Percentiles rank a stretch among this genome's conserved stretches.
These are phyloP conservation scores for Carpinus fangiana DNA, from an alignment of 306 rosid genomes.

Conservation along the genomic window DNA sequence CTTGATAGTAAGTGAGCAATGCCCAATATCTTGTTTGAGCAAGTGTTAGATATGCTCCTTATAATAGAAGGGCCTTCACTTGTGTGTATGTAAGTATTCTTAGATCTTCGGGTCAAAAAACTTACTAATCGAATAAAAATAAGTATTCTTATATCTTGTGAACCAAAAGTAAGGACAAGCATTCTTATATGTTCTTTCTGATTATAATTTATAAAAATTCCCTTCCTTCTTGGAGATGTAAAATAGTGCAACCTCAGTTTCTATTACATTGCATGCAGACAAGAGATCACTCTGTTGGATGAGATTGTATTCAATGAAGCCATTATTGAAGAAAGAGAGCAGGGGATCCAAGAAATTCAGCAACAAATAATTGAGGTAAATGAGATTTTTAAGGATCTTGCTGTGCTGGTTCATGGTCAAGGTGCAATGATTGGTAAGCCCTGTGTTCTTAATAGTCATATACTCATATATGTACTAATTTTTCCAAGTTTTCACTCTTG, in stretches of 20 bases:
- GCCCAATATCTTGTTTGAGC: not conserved
- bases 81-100: not conserved
- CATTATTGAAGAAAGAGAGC: conserved; percentile 94
- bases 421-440: conserved; percentile 81
- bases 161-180: too few relatives aligned
- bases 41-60: not conserved
- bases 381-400: conserved; percentile 94
- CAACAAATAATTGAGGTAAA: conserved; percentile 93
- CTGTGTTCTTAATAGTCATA: not conserved
- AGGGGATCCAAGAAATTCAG: conserved; percentile 95
- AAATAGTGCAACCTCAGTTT: conserved; percentile 15
- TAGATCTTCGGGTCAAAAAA: too few relatives aligned
- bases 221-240: not conserved
- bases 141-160: too few relatives aligned
- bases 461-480: not conserved
- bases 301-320: conserved; percentile 92
- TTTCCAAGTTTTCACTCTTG: not conserved
- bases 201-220: not conserved
- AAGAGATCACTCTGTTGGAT: conserved; percentile 74
- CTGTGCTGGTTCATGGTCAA: conserved; percentile 91
- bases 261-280: conserved; percentile 46
- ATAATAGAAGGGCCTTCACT: not conserved
- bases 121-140: too few relatives aligned
- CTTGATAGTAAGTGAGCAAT: not conserved
- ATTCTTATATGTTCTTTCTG: not conserved